Evolutionary conservation across 164 flowering plant species (phyloP), one percentile per base, ranked within the genome.

Genomic region (Piper longum): DNA sequence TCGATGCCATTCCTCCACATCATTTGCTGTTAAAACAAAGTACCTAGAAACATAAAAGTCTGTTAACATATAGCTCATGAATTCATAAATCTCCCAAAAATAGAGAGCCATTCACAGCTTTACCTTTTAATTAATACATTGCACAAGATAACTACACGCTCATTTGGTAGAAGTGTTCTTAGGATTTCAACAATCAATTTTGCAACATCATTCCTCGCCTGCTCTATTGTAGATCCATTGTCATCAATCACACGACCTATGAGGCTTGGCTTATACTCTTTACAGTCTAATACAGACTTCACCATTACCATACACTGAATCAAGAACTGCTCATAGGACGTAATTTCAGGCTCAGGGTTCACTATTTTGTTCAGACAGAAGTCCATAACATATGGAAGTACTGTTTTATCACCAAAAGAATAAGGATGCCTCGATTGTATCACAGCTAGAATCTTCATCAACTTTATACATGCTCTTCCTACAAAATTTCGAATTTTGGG

Each of bases 221-320:
- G 82, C 76, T 90, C 96, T 42, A 74, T 43, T n/a, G 97, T 72
- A 56, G 77, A 66, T 43, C 78, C 81, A 77, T 73, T 82, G 71
- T 83, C 98, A 82, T 79, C 88, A 72, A 86, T 69, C 60, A 88
- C 95, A 41, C 87, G 89, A 55, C 98, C 98, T 65, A 81, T 85
- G 54, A 85, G 68, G 71, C 74, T 81, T 66, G 77, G 86, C 72
- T 83, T 90, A 74, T 93, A 93, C 68, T 89, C 97, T 71, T 86
- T 93, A 79, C 97, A 88, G 78, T 93, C 97, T 67, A 90, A 67
- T 58, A 85, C 56, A 67, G 80, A 72, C 71, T 88, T 93, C 68
- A 88, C 83, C 89, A 93, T 71, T 43, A 86, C 83, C 96, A 93
- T 86, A 69, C 97, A 93, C 62, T 93, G 91, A 74, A 93, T 93